Conservation (phyloP, 441 rosid genomes). For the Cnidoscolus chayamansa region DNA sequence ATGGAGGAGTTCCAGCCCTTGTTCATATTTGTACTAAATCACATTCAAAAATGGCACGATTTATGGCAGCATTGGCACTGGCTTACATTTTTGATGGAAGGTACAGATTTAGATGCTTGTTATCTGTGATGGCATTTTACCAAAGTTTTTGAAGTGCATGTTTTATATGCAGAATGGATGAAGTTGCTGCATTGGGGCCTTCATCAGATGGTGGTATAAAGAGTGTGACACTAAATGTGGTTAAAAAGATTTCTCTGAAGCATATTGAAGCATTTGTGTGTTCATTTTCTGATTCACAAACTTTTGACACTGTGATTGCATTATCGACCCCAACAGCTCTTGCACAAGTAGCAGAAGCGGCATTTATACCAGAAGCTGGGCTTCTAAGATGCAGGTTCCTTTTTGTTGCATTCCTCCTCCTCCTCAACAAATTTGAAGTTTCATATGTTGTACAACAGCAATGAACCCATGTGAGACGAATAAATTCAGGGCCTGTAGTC, state of each 20-base stretch:
- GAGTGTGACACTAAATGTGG: constrained; percentile 27
- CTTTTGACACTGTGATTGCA: constrained; percentile 29
- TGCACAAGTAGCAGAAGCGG: constrained; percentile 41
- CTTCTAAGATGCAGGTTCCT: constrained; percentile 53
- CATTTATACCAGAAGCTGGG: constrained; percentile 48
- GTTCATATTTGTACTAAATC: constrained; percentile 49
- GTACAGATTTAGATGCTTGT: constrained; percentile 22
- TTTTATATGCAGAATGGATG: constrained; percentile 43
- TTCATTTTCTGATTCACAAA: constrained; percentile 39
- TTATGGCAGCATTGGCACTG: constrained; percentile 57
- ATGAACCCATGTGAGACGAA: neutral
- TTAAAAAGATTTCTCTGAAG: constrained; percentile 40
- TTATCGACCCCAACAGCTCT: constrained; percentile 40
- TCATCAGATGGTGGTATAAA: constrained; percentile 33
- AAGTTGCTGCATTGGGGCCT: constrained; percentile 28
- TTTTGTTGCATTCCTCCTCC: neutral
- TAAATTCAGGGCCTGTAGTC: neutral
- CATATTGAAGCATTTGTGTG: constrained; percentile 35
- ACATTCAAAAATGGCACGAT: constrained; percentile 51
- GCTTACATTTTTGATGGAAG: constrained; percentile 54
- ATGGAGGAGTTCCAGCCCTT: constrained; percentile 50
- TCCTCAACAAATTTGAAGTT: constrained; percentile 6
- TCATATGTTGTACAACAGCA: neutral
- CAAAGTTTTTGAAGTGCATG: constrained; percentile 2
- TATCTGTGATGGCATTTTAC: neutral